Base-by-base conservation (phyloP, 257 asterid genomes). In the Solanum clarkiae region DNA sequence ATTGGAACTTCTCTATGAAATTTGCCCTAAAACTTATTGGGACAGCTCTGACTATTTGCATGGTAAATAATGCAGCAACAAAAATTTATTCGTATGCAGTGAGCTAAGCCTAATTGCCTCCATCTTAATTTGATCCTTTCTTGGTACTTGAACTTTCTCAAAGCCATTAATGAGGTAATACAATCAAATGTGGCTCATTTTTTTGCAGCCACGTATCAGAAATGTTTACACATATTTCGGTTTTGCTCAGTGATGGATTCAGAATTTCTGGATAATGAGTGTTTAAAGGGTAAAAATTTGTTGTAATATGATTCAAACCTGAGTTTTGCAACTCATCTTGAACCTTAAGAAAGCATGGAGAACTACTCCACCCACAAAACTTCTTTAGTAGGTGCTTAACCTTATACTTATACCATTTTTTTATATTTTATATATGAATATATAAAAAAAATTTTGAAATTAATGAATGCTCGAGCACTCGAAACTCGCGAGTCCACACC, bases 301-400 rank as follows among this genome's bases (percentile, higher is more conserved):
- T 32, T 32, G 0, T 1, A 26, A 29, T 29, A 3, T 2, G 3
- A 29, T 29, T 29, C 3, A 32, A 32, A 32, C 3, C 1, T 0
- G 4, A 4, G 0, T 32, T 0, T 32, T 0, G 0, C 4, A 32
- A 32, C 4, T 32, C 36, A 32, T 32, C 0, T 0, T 2, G 4
- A 32, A 32, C 0, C 4, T 32, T 32, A 32, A 32, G 4, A 32
- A 32, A 2, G 4, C 0, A 32, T 32, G 4, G 36, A 32, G 3
- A 32, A 32, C 0, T 32, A 0, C 4, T 32, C 4, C 4, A 32
- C 1, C 1, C 36, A 32, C 0, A 32, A 0, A 32, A 32, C 0
- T 32, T 2, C 4, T 32, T 32, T 32, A 32, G 0, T 32, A 32
- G 36, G 0, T 32, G 36, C 0, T 29, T 29, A 29, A 29, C 2